phyloP scores from a whole-genome alignment of 345 rosid genomes.

The Combretum micranthum region DNA sequence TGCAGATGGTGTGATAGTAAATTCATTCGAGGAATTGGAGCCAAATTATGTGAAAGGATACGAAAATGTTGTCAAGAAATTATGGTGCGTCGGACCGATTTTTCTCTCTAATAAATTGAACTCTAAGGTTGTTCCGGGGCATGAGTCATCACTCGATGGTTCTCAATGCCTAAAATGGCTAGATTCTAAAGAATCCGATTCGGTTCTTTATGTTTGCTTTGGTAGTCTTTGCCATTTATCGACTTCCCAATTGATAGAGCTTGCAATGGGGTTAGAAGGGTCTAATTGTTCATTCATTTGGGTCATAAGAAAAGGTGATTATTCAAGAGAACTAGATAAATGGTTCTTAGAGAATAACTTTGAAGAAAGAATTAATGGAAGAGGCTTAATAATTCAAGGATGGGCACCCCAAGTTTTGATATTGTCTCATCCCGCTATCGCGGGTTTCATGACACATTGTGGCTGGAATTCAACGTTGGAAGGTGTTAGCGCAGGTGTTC shows the following conservation, averaged over 20 bases:
- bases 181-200: constrained; percentile 18
- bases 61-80: constrained; percentile 18
- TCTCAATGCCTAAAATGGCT: constrained; percentile 40
- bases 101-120: constrained; percentile 23
- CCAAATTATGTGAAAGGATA: constrained; percentile 25
- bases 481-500: constrained; percentile 19
- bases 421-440: constrained; percentile 26
- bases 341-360: constrained; percentile 12
- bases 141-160: constrained; percentile 13
- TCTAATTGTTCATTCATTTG: constrained; percentile 22
- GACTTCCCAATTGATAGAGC: constrained; percentile 25
- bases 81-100: constrained; percentile 52
- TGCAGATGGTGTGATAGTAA: constrained; percentile 31
- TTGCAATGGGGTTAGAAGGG: constrained; percentile 23
- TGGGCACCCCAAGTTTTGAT: constrained; percentile 35
- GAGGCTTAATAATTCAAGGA: constrained; percentile 21
- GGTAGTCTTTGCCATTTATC: constrained; percentile 35
- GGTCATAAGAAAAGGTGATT: constrained; percentile 8
- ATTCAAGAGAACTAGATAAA: constrained; percentile 3
- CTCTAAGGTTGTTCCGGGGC: constrained; percentile 35
- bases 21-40: constrained; percentile 39
- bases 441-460: constrained; percentile 30
- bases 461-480: constrained; percentile 29
- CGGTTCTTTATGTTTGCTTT: constrained; percentile 45
- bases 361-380: constrained; percentile 17